Evolutionary conservation across 2,329 filamentous ascomycete genomes (phyloP).

Genomic region (Verticillium isaacii): DNA sequence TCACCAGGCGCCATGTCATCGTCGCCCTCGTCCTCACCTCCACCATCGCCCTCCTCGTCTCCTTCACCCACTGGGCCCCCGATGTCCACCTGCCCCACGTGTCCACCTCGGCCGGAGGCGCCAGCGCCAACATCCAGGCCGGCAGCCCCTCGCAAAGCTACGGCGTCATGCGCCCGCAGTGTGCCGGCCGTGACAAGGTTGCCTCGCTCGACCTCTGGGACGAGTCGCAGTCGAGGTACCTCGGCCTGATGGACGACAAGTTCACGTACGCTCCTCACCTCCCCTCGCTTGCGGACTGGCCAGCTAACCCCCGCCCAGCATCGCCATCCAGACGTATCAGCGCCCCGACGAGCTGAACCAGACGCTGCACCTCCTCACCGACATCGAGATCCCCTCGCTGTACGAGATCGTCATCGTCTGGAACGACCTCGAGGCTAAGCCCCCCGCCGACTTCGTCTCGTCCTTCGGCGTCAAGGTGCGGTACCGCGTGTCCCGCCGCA

Average conservation of each 20-base stretch:
- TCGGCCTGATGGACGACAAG: conserved; percentile 18
- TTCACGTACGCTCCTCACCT: conserved; percentile 16
- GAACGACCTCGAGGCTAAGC: conserved; percentile 26
- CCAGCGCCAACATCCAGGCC: too few relatives aligned
- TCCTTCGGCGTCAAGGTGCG: conserved; percentile 24
- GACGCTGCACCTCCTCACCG: conserved; percentile 22
- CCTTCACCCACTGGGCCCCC: too few relatives aligned
- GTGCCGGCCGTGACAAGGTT: not conserved
- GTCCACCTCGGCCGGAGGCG: not conserved
- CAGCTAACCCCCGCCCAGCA: conserved; percentile 17
- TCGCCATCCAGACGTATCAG: conserved; percentile 29
- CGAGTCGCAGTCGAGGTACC: conserved; percentile 1
- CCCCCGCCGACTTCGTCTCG: conserved; percentile 23
- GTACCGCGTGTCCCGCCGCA: conserved; percentile 23
- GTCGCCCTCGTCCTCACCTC: not conserved
- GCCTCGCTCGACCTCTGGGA: not conserved
- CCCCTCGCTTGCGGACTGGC: not conserved
- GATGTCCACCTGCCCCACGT: not conserved
- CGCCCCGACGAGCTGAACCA: conserved; percentile 27
- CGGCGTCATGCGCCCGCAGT: not conserved
- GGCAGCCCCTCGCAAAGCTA: not conserved
- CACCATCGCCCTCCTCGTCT: not conserved
- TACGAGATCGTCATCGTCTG: conserved; percentile 31
- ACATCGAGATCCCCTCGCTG: conserved; percentile 27
- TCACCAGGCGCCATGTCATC: not conserved